A percentile compares a stretch with the other conserved stretches of the same genome.
Conservation (phyloP, 495 filamentous ascomycete genomes). For the Cercophora newfieldiana region DNA sequence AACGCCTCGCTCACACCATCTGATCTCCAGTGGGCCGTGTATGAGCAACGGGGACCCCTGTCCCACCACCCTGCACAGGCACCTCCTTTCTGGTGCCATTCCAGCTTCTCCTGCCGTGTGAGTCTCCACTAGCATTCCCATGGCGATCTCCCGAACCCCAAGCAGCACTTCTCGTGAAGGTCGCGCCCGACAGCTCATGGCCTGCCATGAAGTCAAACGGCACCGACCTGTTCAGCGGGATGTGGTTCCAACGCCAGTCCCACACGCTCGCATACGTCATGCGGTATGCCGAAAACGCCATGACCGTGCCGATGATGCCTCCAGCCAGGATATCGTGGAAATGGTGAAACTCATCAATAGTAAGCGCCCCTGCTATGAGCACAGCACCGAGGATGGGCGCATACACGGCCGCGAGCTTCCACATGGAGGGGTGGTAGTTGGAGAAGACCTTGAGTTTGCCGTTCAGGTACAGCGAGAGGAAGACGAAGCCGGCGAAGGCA, state of each 20-base stretch:
- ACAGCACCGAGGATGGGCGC: slow-evolving; percentile 58
- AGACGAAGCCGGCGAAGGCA: slow-evolving; percentile 59
- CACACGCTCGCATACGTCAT: slow-evolving; percentile 59
- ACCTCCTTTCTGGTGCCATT: neutral
- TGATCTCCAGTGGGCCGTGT: neutral
- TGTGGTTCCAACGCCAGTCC: slow-evolving; percentile 59
- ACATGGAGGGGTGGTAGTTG: slow-evolving; percentile 62
- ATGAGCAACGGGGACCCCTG: neutral
- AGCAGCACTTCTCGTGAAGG: slow-evolving; percentile 10
- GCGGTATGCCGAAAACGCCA: slow-evolving; percentile 58
- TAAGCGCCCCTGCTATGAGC: slow-evolving; percentile 59
- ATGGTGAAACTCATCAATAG: slow-evolving; percentile 63
- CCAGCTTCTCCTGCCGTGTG: neutral
- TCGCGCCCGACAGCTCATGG: neutral
- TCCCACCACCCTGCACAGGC: neutral
- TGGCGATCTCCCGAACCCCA: neutral
- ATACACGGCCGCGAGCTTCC: slow-evolving; percentile 60
- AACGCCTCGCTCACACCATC: neutral
- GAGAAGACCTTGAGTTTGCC: slow-evolving; percentile 63
- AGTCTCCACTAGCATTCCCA: neutral
- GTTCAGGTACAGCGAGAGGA: slow-evolving; percentile 62
- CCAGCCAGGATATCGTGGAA: slow-evolving; percentile 62
- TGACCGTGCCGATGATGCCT: slow-evolving; percentile 55
- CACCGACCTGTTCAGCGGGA: slow-evolving; percentile 39
- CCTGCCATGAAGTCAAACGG: neutral